Evolutionary conservation across 2,329 filamentous ascomycete genomes (phyloP), one percentile per base, ranked within the genome.

Genomic region (Clonostachys rhizophaga): DNA sequence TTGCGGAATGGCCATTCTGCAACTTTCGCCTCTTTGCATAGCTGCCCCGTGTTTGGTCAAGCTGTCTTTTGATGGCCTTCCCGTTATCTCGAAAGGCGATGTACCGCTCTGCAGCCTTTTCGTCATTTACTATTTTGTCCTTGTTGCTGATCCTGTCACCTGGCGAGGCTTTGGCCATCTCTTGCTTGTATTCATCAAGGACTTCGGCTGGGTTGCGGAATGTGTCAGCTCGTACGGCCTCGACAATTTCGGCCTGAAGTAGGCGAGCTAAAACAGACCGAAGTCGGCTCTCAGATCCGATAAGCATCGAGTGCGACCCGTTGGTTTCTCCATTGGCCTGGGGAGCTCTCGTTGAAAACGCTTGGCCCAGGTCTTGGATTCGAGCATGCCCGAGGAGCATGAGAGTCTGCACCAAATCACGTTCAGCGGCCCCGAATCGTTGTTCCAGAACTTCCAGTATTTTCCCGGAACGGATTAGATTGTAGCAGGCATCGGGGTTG

Each of bases 401-500:
- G 40, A 96, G 70, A 33, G 85, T 86, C 55, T 88, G 83, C 49
- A 94, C 78, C 37, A 96, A 74, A 51, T 84, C 81, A 48, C 83
- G 81, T 33, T 90, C 90, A 51, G 83, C 78, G n/a, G 75, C 70
- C 16, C 91, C 92, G 61, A 90, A 86, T 55, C 86, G 81, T 34
- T 77, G 78, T 54, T 90, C 83, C 40, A 94, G 78, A 50, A 89
- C 74, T 53, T 91, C 81, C 30, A 94, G 70, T 37, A 96, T 87
- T 66, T 90, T 94, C 40, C 90, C 91, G 5, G 82, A 81, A 49
- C 94, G 87, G 36, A 91, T 74, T 40, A 96, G 75, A 55, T 85
- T 85, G 68, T 97, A 97, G 53, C 90, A 88, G 51, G 85, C 82
- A 54, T 83, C 74, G 61, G 84, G 75, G 58, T 96, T 91, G 49